Conservation (phyloP, 75 land plant genomes). For the Cunninghamia lanceolata region DNA sequence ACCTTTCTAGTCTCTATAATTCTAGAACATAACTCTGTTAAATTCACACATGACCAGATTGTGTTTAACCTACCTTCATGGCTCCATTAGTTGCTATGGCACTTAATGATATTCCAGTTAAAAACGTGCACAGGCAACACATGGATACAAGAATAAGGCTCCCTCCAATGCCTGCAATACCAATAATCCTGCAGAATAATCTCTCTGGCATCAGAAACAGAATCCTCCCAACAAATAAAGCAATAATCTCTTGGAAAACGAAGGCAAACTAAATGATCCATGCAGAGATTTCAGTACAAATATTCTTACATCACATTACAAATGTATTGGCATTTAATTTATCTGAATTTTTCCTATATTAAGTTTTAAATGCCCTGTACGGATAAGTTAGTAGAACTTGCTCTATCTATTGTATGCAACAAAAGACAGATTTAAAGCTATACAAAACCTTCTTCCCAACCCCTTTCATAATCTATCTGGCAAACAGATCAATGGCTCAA, state of each 20-base stretch:
- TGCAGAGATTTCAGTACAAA: background rate
- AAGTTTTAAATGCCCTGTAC: background rate
- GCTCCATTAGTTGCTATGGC: conserved; percentile 99
- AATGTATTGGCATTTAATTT: background rate
- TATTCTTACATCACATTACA: background rate
- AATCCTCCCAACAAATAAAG: background rate
- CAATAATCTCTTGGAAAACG: background rate
- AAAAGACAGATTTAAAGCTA: background rate
- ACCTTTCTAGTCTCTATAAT: background rate
- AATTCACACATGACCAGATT: background rate
- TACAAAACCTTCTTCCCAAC: background rate
- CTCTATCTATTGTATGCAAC: background rate
- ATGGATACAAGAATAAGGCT: conserved; percentile 76
- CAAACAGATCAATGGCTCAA: background rate
- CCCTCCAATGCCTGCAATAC: conserved; percentile 94
- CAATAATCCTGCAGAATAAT: conserved; percentile 85
- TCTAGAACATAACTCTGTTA: background rate
- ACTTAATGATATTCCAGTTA: conserved; percentile 91
- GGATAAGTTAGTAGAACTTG: background rate
- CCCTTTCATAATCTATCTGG: background rate
- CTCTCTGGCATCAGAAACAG: background rate
- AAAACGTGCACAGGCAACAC: conserved; percentile 87
- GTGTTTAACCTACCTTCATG: conserved; percentile 76
- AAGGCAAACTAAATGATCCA: background rate
- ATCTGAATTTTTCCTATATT: background rate